These are phyloP conservation scores for Clonostachys rhizophaga DNA, from an alignment of 2,329 filamentous ascomycete species.

Conservation along the genomic window DNA sequence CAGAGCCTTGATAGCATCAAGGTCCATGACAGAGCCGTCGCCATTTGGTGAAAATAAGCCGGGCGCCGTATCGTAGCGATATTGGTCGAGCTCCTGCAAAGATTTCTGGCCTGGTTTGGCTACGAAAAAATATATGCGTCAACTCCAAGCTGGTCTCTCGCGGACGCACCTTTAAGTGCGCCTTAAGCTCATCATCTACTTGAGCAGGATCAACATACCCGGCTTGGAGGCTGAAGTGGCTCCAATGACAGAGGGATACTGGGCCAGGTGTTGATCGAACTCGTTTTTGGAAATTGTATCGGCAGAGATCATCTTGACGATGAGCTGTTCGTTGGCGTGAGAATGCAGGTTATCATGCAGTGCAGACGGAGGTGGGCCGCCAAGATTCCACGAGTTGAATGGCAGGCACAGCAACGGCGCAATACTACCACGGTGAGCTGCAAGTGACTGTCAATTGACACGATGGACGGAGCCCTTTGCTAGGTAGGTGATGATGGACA, in stretches of 20 bases:
- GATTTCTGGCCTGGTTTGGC: constrained; percentile 44
- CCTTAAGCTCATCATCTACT: too few species aligned
- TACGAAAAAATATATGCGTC: constrained; percentile 9
- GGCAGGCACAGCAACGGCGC: too few species aligned
- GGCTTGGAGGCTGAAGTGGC: constrained; percentile 38
- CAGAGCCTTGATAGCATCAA: constrained; percentile 54
- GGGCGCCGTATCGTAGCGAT: constrained; percentile 52
- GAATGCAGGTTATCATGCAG: too few species aligned
- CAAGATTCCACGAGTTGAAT: too few species aligned
- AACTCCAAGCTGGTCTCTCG: too few species aligned
- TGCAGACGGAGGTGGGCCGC: too few species aligned
- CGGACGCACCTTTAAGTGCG: too few species aligned
- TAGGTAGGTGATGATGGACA: too few species aligned
- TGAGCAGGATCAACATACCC: constrained; percentile 21
- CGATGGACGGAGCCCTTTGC: too few species aligned
- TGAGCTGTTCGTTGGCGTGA: too few species aligned
- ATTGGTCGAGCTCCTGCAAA: constrained; percentile 53
- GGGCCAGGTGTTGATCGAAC: constrained; percentile 27
- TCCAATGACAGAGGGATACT: constrained; percentile 33
- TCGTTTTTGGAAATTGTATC: constrained; percentile 16
- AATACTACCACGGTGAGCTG: too few species aligned
- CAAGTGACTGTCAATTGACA: too few species aligned
- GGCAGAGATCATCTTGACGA: neutral
- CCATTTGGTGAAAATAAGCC: constrained; percentile 31
- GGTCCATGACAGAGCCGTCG: constrained; percentile 35